Conservation (phyloP, 306 rosid species). For the Canavalia gladiata region DNA sequence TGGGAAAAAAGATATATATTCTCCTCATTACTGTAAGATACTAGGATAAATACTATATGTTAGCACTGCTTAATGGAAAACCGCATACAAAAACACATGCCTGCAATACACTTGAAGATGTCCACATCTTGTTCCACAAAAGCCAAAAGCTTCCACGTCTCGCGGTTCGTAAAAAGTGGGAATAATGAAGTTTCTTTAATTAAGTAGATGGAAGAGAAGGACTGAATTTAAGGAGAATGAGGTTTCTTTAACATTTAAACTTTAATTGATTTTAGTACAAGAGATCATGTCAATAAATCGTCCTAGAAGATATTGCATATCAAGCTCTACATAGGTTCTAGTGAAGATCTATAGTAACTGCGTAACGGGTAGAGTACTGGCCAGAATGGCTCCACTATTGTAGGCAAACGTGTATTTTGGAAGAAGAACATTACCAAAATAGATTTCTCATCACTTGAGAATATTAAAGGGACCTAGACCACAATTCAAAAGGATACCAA, state of each 20-base stretch:
- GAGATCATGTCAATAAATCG: slow-evolving; percentile 7
- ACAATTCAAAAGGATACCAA: not conserved
- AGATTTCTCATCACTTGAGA: not conserved
- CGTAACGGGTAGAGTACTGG: not conserved
- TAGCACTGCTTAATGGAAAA: not conserved
- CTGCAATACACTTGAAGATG: slow-evolving; percentile 31
- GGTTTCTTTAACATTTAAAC: too few species aligned
- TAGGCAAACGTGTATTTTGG: not conserved
- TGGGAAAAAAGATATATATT: not conserved
- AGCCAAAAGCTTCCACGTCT: slow-evolving; percentile 20
- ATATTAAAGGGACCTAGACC: not conserved
- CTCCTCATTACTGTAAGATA: not conserved
- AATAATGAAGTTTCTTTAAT: not conserved
- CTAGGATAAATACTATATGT: too few species aligned
- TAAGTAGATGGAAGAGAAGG: not conserved
- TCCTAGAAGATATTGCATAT: slow-evolving; percentile 21
- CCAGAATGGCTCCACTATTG: not conserved
- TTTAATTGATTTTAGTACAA: not conserved
- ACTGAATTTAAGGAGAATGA: too few species aligned
- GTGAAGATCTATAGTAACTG: not conserved
- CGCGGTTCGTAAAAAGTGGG: not conserved
- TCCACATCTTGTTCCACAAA: slow-evolving; percentile 25
- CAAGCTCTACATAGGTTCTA: slow-evolving; percentile 19
- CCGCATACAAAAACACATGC: slow-evolving; percentile 26
- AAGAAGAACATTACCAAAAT: not conserved